Evolutionary conservation across 2,329 filamentous ascomycete genomes (phyloP).

Genomic region (Hypoxylon sp.): DNA sequence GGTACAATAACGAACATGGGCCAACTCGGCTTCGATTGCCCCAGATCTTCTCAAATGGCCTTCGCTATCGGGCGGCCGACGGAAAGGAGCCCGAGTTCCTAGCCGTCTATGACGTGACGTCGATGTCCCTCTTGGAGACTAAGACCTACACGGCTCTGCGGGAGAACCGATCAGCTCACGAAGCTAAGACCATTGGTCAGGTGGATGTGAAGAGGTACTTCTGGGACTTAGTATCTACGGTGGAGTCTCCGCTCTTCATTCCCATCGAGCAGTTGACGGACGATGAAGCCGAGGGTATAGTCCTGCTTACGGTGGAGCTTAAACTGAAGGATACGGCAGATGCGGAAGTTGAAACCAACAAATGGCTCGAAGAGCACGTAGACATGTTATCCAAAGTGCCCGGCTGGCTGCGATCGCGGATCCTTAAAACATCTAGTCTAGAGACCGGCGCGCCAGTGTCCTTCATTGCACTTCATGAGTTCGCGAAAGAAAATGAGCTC

Average conservation of each 20-base stretch:
- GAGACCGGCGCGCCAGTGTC: constrained; percentile 65
- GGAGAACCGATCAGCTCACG: constrained; percentile 66
- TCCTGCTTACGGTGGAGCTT: constrained; percentile 73
- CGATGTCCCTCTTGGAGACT: constrained; percentile 77
- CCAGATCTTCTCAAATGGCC: constrained; percentile 79
- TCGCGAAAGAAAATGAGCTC: constrained; percentile 74
- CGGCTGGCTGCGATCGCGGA: constrained; percentile 81
- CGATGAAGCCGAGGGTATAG: constrained; percentile 69
- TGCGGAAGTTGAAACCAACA: constrained; percentile 67
- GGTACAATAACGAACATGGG: constrained; percentile 95
- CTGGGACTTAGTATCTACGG: constrained; percentile 74
- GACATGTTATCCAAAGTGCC: constrained; percentile 78
- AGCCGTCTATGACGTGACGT: constrained; percentile 84
- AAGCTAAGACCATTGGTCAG: constrained; percentile 67
- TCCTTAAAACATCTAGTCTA: constrained; percentile 76
- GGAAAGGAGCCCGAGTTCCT: constrained; percentile 75
- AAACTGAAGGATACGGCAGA: constrained; percentile 64
- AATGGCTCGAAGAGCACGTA: constrained; percentile 85
- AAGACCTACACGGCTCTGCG: constrained; percentile 77
- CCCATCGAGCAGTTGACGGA: constrained; percentile 72
- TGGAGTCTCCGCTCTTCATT: constrained; percentile 68
- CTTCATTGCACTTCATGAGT: constrained; percentile 80
- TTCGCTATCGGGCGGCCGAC: constrained; percentile 81
- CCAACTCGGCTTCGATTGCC: constrained; percentile 82
- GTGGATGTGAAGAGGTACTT: constrained; percentile 77